Evolutionary conservation across 1,284 basidiomycete genomes (phyloP).

Genomic region (Leccinum huronense): DNA sequence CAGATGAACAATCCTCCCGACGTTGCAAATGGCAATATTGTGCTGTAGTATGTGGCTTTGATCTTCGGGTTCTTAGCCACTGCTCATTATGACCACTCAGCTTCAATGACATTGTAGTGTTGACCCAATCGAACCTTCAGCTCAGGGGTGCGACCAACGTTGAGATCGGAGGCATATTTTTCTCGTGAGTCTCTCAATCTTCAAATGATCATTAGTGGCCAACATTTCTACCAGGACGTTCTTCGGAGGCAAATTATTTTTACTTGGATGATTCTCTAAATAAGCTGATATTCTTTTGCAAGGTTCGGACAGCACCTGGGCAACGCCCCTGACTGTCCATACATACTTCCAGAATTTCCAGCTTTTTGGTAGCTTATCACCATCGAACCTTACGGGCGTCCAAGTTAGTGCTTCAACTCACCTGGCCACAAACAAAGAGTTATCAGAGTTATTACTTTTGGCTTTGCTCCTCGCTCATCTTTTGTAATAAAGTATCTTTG

Average conservation of each 20-base stretch:
- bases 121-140: conserved; percentile 52
- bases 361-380: conserved; percentile 48
- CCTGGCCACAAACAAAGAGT: background rate
- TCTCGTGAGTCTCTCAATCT: conserved; percentile 49
- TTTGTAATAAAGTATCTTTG: background rate
- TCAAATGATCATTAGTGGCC: background rate
- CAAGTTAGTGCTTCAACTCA: conserved; percentile 1
- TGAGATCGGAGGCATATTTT: conserved; percentile 59
- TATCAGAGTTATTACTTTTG: background rate
- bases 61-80: background rate
- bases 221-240: conserved; percentile 51
- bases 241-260: conserved; percentile 51
- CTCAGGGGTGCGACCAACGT: conserved; percentile 47
- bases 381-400: conserved; percentile 41
- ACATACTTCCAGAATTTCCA: conserved; percentile 70
- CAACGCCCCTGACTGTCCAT: conserved; percentile 56
- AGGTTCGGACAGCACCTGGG: conserved; percentile 65
- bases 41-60: conserved; percentile 47
- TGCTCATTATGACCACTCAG: conserved; percentile 31
- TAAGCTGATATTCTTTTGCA: conserved; percentile 6
- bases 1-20: conserved; percentile 57
- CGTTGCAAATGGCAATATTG: conserved; percentile 56
- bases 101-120: conserved; percentile 53
- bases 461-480: background rate
- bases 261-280: background rate